These are phyloP conservation scores for Sporobolomyces phaffii DNA, from an alignment of 768 basidiomycete genomes.

Conservation along the genomic window DNA sequence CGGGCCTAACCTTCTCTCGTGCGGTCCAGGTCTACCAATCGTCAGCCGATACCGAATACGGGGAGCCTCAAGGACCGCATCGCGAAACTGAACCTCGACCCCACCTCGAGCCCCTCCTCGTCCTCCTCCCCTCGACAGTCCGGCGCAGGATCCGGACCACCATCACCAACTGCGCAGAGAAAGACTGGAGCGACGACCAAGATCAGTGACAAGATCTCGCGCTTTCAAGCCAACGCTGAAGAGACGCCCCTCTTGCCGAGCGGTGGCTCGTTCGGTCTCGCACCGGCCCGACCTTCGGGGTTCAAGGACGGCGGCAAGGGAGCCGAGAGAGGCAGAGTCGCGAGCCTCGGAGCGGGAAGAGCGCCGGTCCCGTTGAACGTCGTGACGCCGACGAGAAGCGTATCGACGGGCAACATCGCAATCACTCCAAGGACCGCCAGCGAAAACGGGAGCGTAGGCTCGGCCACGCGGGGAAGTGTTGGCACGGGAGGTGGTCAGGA, in stretches of 20 bases:
- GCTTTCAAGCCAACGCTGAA: slow-evolving; percentile 26
- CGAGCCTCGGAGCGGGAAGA: slow-evolving; percentile 28
- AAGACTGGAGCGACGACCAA: not conserved
- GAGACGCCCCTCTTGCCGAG: slow-evolving; percentile 9
- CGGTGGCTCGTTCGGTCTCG: slow-evolving; percentile 15
- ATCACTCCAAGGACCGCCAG: not conserved
- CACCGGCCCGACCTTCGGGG: not conserved
- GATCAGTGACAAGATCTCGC: slow-evolving; percentile 22
- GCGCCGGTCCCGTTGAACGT: slow-evolving; percentile 25
- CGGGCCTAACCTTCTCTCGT: not conserved
- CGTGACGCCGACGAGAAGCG: slow-evolving; percentile 16
- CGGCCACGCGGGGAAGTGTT: not conserved
- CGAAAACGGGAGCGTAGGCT: slow-evolving; percentile 3
- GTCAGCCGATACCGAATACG: not conserved
- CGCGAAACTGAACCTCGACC: slow-evolving; percentile 17
- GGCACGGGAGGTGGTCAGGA: not conserved
- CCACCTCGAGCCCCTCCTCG: not conserved
- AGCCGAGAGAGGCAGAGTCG: slow-evolving; percentile 15
- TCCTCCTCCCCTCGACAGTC: not conserved
- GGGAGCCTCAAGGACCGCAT: slow-evolving; percentile 16
- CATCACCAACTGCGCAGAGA: not conserved
- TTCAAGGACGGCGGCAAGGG: not conserved
- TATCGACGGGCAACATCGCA: slow-evolving; percentile 2
- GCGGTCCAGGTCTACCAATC: not conserved
- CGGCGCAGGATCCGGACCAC: not conserved